Evolutionary conservation across 192 early-diverging fungal genomes (phyloP), one percentile per base, ranked within the genome.

Genomic region (Spinellus fusiger): DNA sequence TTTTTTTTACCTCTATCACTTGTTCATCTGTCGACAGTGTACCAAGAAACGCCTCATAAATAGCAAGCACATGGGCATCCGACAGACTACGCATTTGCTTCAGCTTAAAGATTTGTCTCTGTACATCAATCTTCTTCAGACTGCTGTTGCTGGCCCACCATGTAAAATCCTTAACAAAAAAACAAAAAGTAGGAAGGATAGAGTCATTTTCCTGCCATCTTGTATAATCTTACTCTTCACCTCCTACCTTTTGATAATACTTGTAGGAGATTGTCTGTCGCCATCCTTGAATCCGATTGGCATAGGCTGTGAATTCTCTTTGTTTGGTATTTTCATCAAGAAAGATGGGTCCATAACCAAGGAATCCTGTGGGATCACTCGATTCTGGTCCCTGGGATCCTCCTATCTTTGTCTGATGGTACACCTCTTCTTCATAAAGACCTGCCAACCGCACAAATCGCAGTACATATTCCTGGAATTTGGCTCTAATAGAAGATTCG

Each of bases 211-310:
- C n/a, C n/a, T n/a, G n/a, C 8, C 23, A 7, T 33, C 10, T 15
- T 32, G 23, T 20, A 54, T 59, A 27, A 74, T 31, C 22, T 15
- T 25, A 18, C 48, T 25, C 7, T 15, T 55, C 10, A 35, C 5
- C 3, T 12, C 47, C 67, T 67, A 87, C 86, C 76, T 80, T 71
- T 58, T 82, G 73, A 47, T 76, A 77, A 62, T 89, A 84, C 69
- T 83, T 73, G 73, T 91, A 95, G 0, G 86, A 83, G 31, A 83
- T 85, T 0, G 92, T 91, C 28, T 74, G 69, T 13, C 89, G 76
- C 81, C 93, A 98, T 7, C 91, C 95, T 71, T 95, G 93, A 47
- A 95, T 91, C 50, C 93, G 74, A 50, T 80, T 83, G 34, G 84
- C 67, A 75, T 91, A 84, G 27, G 84, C 82, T 8, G 69, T 50